Evolutionary conservation across 352 stramenopile species (phyloP), one percentile per base, ranked within the genome.

Genomic region (Phytophthora citricola): DNA sequence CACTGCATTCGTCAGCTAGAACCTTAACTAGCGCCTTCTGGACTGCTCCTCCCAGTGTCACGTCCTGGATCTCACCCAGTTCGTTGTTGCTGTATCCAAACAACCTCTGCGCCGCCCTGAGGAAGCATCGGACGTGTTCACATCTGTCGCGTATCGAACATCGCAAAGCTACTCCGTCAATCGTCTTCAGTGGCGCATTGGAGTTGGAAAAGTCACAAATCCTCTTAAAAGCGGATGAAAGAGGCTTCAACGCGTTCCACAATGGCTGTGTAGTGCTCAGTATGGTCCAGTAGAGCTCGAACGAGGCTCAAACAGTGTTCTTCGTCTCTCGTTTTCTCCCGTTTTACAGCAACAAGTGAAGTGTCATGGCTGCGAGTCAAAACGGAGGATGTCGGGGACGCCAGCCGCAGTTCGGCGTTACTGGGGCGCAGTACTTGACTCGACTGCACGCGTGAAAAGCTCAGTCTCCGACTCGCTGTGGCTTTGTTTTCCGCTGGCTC

Each of bases 321-420:
- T 38, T 59, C 54, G n/a, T 36, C 50, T 3, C 6, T 32, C n/a
- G 49, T 34, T 7, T 45, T 22, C 10, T 51, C 49, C 1, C 9
- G 24, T 49, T 67, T 62, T 22, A 22, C 31, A 5, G 9, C 31
- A 36, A 8, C 4, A 34, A 36, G 2, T 36, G 31, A 36, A 44
- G 3, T 51, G 27, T 59, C 50, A 12, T 27, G 45, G 44, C 43
- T 63, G 9, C 66, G 61, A 12, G 7, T 52, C 9, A 63, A 43
- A 14, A 49, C 17, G 5, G 55, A 71, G 14, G 61, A 53, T 9
- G 66, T 75, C 11, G 66, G 66, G 0, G 66, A 71, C 5, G 66
- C 54, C n/a, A 71, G n/a, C 2, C 66, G 54, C 27, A 75, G 7
- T 56, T 75, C 66, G 20, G 61, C 61, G 32, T 48, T 71, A 31